Conservation (phyloP, 768 basidiomycete species). For the Suillus hirtellus region DNA sequence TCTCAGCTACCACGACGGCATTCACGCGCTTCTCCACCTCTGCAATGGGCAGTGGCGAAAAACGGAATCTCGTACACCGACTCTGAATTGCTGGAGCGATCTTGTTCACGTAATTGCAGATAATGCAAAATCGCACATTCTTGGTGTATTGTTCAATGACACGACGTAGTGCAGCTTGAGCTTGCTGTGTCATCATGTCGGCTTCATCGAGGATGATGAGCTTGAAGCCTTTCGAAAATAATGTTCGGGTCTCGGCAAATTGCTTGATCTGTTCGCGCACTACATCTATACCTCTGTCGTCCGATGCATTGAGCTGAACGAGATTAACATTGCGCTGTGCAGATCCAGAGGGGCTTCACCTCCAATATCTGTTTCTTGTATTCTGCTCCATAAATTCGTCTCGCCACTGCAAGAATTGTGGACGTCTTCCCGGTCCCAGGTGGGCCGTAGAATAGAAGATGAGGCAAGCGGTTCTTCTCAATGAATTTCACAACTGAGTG, state of each 20-base stretch:
- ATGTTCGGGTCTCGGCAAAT: slow-evolving; percentile 92
- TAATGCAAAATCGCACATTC: slow-evolving; percentile 99
- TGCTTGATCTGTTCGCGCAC: slow-evolving; percentile 99
- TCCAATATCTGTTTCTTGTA: slow-evolving; percentile 94
- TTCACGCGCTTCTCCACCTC: slow-evolving; percentile 86
- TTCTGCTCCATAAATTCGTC: slow-evolving; percentile 86
- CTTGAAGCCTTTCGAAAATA: slow-evolving; percentile 92
- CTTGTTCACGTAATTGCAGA: slow-evolving; percentile 99
- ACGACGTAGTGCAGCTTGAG: slow-evolving; percentile 93
- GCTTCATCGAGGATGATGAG: slow-evolving; percentile 98
- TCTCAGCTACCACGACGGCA: slow-evolving; percentile 79
- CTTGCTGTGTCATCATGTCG: slow-evolving; percentile 99
- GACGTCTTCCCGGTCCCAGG: slow-evolving; percentile 99
- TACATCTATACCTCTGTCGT: slow-evolving; percentile 98
- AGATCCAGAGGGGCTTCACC: slow-evolving; percentile 39
- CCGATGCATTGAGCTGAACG: slow-evolving; percentile 89
- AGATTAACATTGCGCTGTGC: slow-evolving; percentile 7
- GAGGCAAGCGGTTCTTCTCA: slow-evolving; percentile 89
- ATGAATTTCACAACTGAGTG: slow-evolving; percentile 92
- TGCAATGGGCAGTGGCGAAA: slow-evolving; percentile 83
- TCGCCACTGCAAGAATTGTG: slow-evolving; percentile 92
- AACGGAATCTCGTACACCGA: slow-evolving; percentile 95
- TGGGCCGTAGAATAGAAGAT: slow-evolving; percentile 95
- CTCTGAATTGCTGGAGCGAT: slow-evolving; percentile 98
- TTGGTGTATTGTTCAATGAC: slow-evolving; percentile 99